Conservation (phyloP, 352 stramenopile species). For the Globisporangium apiculatum region DNA sequence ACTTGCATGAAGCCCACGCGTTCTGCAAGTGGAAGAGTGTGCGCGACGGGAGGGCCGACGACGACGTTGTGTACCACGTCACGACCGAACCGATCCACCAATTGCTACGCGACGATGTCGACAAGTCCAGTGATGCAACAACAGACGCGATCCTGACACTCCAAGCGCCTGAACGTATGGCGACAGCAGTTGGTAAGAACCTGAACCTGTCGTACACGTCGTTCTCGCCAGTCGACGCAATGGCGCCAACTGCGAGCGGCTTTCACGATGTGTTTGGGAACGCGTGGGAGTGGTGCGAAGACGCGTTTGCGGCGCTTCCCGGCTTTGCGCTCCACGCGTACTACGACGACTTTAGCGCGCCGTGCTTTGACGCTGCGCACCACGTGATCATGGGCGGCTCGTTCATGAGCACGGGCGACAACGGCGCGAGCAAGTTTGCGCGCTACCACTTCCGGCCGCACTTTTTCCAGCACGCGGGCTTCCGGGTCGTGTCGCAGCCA, state of each 20-base stretch:
- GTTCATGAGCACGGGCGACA: constrained; percentile 93
- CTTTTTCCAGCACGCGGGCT: constrained; percentile 96
- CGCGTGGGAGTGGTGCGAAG: constrained; percentile 96
- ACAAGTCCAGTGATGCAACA: constrained; percentile 32
- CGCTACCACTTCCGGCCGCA: constrained; percentile 96
- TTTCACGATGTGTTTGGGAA: constrained; percentile 95
- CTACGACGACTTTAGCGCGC: constrained; percentile 97
- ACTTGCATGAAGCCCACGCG: constrained; percentile 93
- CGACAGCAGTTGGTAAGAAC: constrained; percentile 63
- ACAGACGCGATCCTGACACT: constrained; percentile 81
- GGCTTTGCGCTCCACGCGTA: constrained; percentile 88
- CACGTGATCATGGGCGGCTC: constrained; percentile 95
- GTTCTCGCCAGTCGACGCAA: constrained; percentile 86
- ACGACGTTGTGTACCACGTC: constrained; percentile 80
- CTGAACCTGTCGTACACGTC: constrained; percentile 91
- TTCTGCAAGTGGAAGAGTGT: constrained; percentile 87
- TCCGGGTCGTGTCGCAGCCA: constrained; percentile 88
- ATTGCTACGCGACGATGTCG: constrained; percentile 66
- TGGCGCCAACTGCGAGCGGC: constrained; percentile 59
- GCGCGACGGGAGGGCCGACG: constrained; percentile 51
- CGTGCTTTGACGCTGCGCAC: constrained; percentile 97
- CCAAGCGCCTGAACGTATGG: constrained; percentile 28
- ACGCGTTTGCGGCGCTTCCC: constrained; percentile 92
- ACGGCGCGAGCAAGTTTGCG: constrained; percentile 91
- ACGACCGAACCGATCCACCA: constrained; percentile 92